phyloP scores from a whole-genome alignment of 257 asterid genomes.

The Solanum sparsipilum region DNA sequence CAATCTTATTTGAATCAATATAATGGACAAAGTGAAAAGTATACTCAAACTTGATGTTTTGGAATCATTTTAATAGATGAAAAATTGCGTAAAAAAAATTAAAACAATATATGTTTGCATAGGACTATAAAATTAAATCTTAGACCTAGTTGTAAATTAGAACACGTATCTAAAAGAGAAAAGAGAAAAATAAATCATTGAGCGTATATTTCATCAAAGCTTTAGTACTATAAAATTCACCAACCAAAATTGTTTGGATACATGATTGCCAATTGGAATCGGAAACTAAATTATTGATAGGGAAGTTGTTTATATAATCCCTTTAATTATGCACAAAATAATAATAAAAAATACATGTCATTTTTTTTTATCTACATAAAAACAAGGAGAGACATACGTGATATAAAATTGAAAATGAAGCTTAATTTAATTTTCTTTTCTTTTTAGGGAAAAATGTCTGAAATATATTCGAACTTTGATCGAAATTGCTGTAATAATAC shows the following conservation, averaged over 20 bases:
- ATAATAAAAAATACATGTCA: not conserved
- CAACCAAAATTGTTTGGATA: not conserved
- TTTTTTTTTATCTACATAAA: not conserved
- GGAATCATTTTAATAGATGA: not conserved
- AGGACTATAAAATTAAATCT: not conserved
- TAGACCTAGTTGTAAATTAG: not conserved
- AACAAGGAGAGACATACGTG: not conserved
- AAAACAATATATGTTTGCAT: not conserved
- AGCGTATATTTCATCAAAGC: not conserved
- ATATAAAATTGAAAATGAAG: not conserved
- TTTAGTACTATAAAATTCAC: not conserved
- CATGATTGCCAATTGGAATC: not conserved
- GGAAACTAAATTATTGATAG: not conserved
- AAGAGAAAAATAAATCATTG: not conserved
- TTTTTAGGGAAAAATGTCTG: no score
- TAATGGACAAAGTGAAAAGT: not conserved
- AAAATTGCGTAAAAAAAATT: not conserved
- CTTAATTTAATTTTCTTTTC: no score
- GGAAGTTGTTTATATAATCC: not conserved
- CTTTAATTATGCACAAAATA: not conserved
- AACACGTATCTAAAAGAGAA: not conserved
- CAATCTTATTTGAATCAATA: not conserved
- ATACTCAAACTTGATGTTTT: not conserved
- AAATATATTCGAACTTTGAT: no score
- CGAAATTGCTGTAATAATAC: no score